Evolutionary conservation across 306 rosid genomes (phyloP).

Genomic region (Cicer chorassanicum): DNA sequence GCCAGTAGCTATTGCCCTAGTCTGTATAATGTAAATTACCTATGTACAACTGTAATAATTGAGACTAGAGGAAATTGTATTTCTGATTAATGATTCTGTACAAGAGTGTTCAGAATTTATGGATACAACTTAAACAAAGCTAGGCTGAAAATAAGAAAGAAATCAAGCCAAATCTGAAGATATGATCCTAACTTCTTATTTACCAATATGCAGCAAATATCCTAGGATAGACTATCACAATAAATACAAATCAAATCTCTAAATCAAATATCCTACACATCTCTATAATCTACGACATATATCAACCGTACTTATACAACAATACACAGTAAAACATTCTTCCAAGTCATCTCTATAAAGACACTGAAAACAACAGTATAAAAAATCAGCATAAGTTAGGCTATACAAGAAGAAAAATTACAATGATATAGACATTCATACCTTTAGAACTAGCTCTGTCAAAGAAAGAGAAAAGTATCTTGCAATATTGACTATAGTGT

Average conservation of each 20-base stretch:
- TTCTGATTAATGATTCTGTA: slow-evolving; percentile 5
- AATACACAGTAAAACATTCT: slow-evolving; percentile 4
- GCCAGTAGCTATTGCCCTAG: not conserved
- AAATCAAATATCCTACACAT: not conserved
- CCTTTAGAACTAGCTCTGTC: slow-evolving; percentile 80
- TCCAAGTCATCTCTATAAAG: slow-evolving; percentile 6
- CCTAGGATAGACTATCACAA: slow-evolving; percentile 8
- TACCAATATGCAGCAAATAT: not conserved
- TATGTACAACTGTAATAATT: not conserved
- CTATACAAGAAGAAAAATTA: slow-evolving; percentile 26
- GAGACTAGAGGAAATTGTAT: not conserved
- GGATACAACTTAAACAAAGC: not conserved
- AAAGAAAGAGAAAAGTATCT: slow-evolving; percentile 77
- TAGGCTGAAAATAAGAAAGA: not conserved
- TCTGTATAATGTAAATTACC: slow-evolving; percentile 8
- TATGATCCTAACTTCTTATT: not conserved
- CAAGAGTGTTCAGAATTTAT: slow-evolving; percentile 3
- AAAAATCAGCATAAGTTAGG: slow-evolving; percentile 7
- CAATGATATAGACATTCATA: slow-evolving; percentile 43
- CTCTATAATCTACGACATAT: not conserved
- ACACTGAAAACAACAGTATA: not conserved
- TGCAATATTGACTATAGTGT: slow-evolving; percentile 70
- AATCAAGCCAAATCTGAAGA: slow-evolving; percentile 7
- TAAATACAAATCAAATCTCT: not conserved
- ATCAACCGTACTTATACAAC: slow-evolving; percentile 13